Conservation (phyloP, 169 alveolate genomes). For the Plasmodium gaboni region DNA sequence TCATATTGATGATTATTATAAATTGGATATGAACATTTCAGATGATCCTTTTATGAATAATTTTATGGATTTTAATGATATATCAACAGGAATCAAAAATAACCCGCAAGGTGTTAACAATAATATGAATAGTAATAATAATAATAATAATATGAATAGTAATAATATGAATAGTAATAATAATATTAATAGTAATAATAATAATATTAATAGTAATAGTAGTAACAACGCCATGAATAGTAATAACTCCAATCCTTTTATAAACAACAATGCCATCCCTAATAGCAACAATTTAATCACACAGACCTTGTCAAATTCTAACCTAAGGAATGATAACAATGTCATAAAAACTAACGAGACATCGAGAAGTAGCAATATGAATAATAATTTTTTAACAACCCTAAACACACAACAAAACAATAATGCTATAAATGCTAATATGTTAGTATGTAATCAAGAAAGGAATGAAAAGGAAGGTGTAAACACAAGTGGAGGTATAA, state of each 20-base stretch:
- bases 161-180: too few species aligned
- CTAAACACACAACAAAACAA: neutral
- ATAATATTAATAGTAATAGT: too few species aligned
- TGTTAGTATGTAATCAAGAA: neutral
- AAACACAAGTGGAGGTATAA: neutral
- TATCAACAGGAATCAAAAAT: neutral
- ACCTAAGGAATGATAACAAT: too few species aligned
- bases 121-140: too few species aligned
- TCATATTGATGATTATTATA: slow-evolving; percentile 61
- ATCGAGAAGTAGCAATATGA: neutral
- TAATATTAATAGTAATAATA: too few species aligned
- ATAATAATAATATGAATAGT: too few species aligned
- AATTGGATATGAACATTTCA: slow-evolving; percentile 32
- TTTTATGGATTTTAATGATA: neutral
- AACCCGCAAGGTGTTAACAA: too few species aligned
- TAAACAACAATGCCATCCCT: too few species aligned
- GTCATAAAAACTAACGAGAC: neutral
- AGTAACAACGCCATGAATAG: too few species aligned
- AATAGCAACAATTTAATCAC: too few species aligned
- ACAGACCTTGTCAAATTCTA: too few species aligned
- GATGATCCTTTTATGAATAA: slow-evolving; percentile 9
- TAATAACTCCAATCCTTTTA: too few species aligned
- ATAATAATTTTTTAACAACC: neutral
- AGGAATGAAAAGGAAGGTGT: neutral
- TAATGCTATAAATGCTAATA: neutral